A percentile compares a stretch with the other conserved stretches of the same genome.
These are phyloP conservation scores for Metarhizium sp. DNA, from an alignment of 2,329 filamentous ascomycete genomes.

Conservation along the genomic window DNA sequence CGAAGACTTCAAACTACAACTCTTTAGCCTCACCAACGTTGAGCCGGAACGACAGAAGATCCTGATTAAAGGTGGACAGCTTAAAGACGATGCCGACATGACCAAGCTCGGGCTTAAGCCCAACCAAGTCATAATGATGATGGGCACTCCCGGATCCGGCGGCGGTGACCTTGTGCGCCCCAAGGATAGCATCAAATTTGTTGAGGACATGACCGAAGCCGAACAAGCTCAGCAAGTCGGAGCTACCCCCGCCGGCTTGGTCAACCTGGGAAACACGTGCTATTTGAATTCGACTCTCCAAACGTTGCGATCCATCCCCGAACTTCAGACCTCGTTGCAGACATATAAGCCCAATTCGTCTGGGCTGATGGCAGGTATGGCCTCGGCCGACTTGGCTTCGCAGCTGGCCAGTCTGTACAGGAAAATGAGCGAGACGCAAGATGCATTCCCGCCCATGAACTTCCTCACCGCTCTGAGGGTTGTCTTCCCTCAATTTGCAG, in stretches of 20 bases:
- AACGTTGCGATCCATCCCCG: constrained; percentile 76
- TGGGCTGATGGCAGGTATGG: constrained; percentile 33
- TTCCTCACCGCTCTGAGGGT: constrained; percentile 75
- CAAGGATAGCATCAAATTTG: constrained; percentile 73
- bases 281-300: constrained; percentile 98
- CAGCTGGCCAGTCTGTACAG: constrained; percentile 78
- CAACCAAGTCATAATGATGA: constrained; percentile 87
- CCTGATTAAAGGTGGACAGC: constrained; percentile 82
- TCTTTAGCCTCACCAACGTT: constrained; percentile 91
- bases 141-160: constrained; percentile 74
- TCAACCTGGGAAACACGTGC: constrained; percentile 95
- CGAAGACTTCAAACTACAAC: constrained; percentile 90
- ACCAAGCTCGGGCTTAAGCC: constrained; percentile 76
- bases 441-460: constrained; percentile 71
- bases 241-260: constrained; percentile 77
- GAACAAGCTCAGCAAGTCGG: constrained; percentile 76
- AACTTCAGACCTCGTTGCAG: constrained; percentile 71
- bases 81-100: constrained; percentile 91
- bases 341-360: constrained; percentile 36
- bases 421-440: constrained; percentile 81
- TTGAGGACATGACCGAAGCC: constrained; percentile 96
- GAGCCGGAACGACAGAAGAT: constrained; percentile 96
- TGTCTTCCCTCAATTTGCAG: constrained; percentile 85
- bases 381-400: constrained; percentile 60
- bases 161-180: constrained; percentile 57